Conservation (phyloP, 2,329 filamentous ascomycete genomes). For the Teratosphaeria gauchensis region DNA sequence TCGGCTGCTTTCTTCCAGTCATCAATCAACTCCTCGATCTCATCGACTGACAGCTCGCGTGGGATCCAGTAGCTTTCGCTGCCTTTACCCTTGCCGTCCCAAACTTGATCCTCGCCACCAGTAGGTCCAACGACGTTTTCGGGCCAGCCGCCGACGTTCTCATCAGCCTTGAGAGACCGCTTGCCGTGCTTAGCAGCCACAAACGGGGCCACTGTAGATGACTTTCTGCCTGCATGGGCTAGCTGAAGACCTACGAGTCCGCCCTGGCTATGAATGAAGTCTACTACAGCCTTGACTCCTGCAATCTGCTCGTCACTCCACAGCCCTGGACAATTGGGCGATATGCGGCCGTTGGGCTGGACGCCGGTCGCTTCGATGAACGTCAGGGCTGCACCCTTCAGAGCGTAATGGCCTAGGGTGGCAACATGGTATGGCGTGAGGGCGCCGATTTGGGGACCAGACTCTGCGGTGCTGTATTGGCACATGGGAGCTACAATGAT, state of each 20-base stretch:
- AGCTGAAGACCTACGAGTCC: conserved; percentile 71
- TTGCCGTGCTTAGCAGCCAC: conserved; percentile 30
- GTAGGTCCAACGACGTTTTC: conserved; percentile 47
- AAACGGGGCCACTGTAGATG: conserved; percentile 52
- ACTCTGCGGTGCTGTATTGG: conserved; percentile 55
- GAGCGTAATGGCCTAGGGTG: conserved; percentile 68
- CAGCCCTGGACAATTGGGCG: conserved; percentile 65
- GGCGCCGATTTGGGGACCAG: conserved; percentile 46
- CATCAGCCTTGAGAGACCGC: conserved; percentile 43
- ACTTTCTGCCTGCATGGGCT: conserved; percentile 63
- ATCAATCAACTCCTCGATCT: conserved; percentile 57
- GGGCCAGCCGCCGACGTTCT: conserved; percentile 42
- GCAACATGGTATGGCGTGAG: conserved; percentile 72
- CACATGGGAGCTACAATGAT: conserved; percentile 55
- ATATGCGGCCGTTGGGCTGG: conserved; percentile 69
- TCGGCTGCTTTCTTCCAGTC: conserved; percentile 55
- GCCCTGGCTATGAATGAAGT: conserved; percentile 69
- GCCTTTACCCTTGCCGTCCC: conserved; percentile 26
- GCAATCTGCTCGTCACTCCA: conserved; percentile 78
- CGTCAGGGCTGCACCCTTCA: conserved; percentile 62
- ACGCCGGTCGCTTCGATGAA: conserved; percentile 74
- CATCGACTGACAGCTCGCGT: conserved; percentile 47
- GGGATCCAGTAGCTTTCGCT: conserved; percentile 30
- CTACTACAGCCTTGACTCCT: conserved; percentile 58
- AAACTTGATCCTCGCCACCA: conserved; percentile 31